Conservation (phyloP, 768 basidiomycete genomes). For the Xanthoconium purpureum region DNA sequence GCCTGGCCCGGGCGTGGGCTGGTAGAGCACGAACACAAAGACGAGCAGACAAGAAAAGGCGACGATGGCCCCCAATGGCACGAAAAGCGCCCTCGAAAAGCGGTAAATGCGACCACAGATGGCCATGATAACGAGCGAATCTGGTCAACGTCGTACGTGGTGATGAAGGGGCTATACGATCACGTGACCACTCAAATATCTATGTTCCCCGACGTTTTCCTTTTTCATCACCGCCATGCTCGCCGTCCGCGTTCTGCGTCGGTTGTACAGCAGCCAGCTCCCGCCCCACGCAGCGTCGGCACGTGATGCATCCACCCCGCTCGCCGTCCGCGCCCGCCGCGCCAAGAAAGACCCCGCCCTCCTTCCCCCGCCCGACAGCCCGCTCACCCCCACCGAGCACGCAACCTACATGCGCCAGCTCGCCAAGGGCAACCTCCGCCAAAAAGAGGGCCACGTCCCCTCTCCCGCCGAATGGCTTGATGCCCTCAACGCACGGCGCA, state of each 20-base stretch:
- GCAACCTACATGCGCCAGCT: conserved; percentile 57
- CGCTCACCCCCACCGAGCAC: conserved; percentile 65
- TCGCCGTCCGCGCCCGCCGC: conserved; percentile 70
- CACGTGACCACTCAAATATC: not conserved
- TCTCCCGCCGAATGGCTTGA: conserved; percentile 60
- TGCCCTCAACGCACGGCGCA: conserved; percentile 52
- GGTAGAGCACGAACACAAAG: conserved; percentile 78
- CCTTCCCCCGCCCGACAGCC: conserved; percentile 38
- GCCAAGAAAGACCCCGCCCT: conserved; percentile 44
- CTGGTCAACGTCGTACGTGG: not conserved
- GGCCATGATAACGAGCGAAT: no score
- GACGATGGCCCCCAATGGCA: conserved; percentile 58
- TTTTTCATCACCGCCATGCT: conserved; percentile 24
- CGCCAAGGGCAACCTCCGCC: conserved; percentile 49
- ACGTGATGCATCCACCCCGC: conserved; percentile 66
- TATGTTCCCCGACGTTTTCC: not conserved
- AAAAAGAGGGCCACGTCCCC: conserved; percentile 34
- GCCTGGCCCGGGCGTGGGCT: conserved; percentile 73
- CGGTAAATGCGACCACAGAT: conserved; percentile 46
- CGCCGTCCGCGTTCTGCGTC: conserved; percentile 31
- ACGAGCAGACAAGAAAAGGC: conserved; percentile 71
- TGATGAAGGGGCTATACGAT: not conserved
- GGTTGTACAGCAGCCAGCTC: conserved; percentile 43
- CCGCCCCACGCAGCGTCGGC: conserved; percentile 44
- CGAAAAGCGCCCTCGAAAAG: conserved; percentile 50